phyloP scores from a whole-genome alignment of 176 grass and related monocot species.

The barley (Hordeum vulgare) region MorexV3_pseudomolecules_assembly NC_058520.1:523073070-523073569 shows the following conservation, averaged over 20 bases:
- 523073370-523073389: not conserved
- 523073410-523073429: not conserved
- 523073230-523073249: not conserved
- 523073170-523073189: not conserved
- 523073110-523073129: not conserved
- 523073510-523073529: too few species aligned
- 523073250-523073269: not conserved
- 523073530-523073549: too few species aligned
- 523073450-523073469: too few species aligned
- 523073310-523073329: not conserved
- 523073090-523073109: not conserved
- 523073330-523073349: not conserved
- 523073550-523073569: too few species aligned
- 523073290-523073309: constrained; percentile 3
- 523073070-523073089: not conserved
- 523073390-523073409: not conserved
- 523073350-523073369: not conserved
- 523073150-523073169: not conserved
- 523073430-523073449: not conserved
- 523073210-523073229: not conserved
- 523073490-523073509: too few species aligned
- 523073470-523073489: too few species aligned
- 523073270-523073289: not conserved
- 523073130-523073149: not conserved
- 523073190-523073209: not conserved